phyloP scores from a whole-genome alignment of 257 asterid species.

The Anisodus acutangulus region DNA sequence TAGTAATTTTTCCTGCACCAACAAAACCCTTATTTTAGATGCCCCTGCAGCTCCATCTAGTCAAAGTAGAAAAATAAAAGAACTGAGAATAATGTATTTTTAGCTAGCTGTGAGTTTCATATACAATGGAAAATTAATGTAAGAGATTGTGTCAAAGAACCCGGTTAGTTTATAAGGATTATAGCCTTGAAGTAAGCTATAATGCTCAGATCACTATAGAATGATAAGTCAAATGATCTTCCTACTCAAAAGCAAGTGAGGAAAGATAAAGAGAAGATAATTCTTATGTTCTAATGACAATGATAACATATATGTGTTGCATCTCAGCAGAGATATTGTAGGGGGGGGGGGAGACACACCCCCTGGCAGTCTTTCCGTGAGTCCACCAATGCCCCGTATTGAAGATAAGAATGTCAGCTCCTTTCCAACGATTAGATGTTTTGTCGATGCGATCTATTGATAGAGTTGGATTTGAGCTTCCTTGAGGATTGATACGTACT shows the following conservation, averaged over 20 bases:
- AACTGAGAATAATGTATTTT: not conserved
- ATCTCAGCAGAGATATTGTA: not conserved
- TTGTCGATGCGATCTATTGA: constrained; percentile 89
- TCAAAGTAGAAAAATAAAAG: not conserved
- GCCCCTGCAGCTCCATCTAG: constrained; percentile 19
- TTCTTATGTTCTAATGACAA: not conserved
- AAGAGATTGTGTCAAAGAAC: not conserved
- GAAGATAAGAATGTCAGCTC: constrained; percentile 92
- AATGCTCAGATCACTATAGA: not conserved
- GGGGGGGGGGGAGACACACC: constrained; percentile 44
- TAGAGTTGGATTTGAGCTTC: constrained; percentile 85
- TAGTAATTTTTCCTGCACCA: constrained; percentile 83
- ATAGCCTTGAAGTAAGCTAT: not conserved
- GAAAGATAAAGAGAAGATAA: not conserved
- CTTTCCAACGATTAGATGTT: constrained; percentile 77
- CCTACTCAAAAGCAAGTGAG: not conserved
- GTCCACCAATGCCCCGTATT: constrained; percentile 99
- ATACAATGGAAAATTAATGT: not conserved
- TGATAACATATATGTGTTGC: not conserved
- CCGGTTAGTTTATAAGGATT: not conserved
- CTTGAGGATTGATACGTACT: constrained; percentile 70
- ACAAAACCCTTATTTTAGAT: constrained; percentile 30
- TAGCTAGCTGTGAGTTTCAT: not conserved
- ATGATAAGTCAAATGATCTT: not conserved
- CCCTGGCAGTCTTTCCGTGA: constrained; percentile 96